These are phyloP conservation scores for Hsuehochloa calcarea DNA, from an alignment of 176 grass and related monocot genomes.

Conservation along the genomic window DNA sequence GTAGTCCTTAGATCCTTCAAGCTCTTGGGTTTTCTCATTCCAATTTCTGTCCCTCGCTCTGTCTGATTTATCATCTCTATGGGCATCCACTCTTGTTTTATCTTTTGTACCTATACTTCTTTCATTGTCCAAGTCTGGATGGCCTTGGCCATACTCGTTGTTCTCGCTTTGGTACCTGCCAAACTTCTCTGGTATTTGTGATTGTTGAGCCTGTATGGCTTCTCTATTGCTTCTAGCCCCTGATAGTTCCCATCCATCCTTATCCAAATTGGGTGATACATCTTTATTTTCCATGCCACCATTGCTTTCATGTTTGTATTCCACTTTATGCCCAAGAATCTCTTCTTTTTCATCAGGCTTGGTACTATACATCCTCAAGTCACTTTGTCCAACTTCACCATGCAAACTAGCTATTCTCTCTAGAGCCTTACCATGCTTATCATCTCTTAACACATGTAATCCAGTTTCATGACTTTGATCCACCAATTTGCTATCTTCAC, in stretches of 20 bases:
- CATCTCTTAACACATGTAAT: slow-evolving; percentile 25
- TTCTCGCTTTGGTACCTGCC: slow-evolving; percentile 35
- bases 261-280: slow-evolving; percentile 2
- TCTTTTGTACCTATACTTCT: slow-evolving; percentile 32
- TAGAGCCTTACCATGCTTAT: slow-evolving; percentile 2
- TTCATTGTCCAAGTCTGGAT: slow-evolving; percentile 57
- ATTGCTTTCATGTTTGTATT: slow-evolving; percentile 30
- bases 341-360: slow-evolving; percentile 30
- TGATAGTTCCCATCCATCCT: background rate
- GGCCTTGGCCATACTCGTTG: slow-evolving; percentile 42
- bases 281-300: slow-evolving; percentile 20
- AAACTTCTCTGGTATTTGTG: slow-evolving; percentile 37
- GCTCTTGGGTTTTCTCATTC: slow-evolving; percentile 56
- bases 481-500: slow-evolving; percentile 21
- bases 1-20: slow-evolving; percentile 61
- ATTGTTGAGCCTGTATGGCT: slow-evolving; percentile 9
- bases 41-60: slow-evolving; percentile 49
- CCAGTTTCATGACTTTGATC: slow-evolving; percentile 28
- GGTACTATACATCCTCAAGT: slow-evolving; percentile 36
- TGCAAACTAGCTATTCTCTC: slow-evolving; percentile 15
- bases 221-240: background rate
- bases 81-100: slow-evolving; percentile 42
- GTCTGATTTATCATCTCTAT: slow-evolving; percentile 40
- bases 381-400: slow-evolving; percentile 29
- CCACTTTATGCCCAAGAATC: slow-evolving; percentile 22